phyloP scores from a whole-genome alignment of 108 stramenopile genomes.

The Skeletonema menzelii region DNA sequence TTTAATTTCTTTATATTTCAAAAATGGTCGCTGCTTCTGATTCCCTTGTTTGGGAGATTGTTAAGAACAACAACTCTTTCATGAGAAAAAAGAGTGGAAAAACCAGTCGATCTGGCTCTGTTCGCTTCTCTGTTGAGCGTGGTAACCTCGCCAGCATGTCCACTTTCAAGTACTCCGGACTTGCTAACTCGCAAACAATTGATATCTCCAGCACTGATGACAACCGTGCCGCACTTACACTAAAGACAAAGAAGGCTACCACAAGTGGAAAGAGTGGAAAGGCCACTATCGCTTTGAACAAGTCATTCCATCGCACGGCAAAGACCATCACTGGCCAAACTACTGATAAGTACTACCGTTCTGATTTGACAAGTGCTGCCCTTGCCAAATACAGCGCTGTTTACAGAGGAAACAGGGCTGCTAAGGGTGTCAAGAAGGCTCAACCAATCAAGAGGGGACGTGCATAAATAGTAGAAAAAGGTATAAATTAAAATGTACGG shows the following conservation, averaged over 20 bases:
- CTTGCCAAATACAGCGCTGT: slow-evolving; percentile 90
- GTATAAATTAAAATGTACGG: slow-evolving; percentile 1
- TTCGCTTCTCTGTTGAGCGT: slow-evolving; percentile 85
- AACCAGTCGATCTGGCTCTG: slow-evolving; percentile 83
- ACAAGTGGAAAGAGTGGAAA: slow-evolving; percentile 60
- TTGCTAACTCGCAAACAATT: slow-evolving; percentile 90
- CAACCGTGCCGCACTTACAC: slow-evolving; percentile 72
- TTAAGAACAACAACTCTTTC: slow-evolving; percentile 88
- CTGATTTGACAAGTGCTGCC: slow-evolving; percentile 79
- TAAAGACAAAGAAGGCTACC: slow-evolving; percentile 86
- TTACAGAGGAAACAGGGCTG: slow-evolving; percentile 84
- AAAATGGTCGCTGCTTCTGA: slow-evolving; percentile 86
- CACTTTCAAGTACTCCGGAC: slow-evolving; percentile 90
- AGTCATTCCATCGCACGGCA: slow-evolving; percentile 84
- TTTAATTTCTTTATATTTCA: neutral
- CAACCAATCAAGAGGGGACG: slow-evolving; percentile 89
- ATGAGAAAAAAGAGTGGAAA: slow-evolving; percentile 90
- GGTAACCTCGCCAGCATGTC: slow-evolving; percentile 89
- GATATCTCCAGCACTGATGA: slow-evolving; percentile 70
- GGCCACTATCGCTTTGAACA: slow-evolving; percentile 82
- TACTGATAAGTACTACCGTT: slow-evolving; percentile 86
- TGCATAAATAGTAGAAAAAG: slow-evolving; percentile 35
- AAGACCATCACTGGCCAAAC: slow-evolving; percentile 75
- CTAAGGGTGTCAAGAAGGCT: slow-evolving; percentile 85
- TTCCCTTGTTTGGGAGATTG: slow-evolving; percentile 90